These are phyloP conservation scores for Poa annua DNA, from an alignment of 176 grass and related monocot species.

Conservation along the genomic window DNA sequence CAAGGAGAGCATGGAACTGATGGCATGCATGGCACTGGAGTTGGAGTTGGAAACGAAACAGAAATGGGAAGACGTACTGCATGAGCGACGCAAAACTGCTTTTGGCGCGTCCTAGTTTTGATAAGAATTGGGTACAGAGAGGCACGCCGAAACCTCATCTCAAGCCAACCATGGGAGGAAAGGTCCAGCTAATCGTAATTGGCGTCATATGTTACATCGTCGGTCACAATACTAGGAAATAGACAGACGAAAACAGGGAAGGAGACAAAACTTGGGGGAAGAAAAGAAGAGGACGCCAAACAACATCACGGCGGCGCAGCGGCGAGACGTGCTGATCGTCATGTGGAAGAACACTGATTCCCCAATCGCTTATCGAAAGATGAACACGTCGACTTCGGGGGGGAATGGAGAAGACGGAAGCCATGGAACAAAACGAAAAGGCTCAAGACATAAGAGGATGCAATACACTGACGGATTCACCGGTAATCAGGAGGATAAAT, in stretches of 20 bases:
- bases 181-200: conserved; percentile 18
- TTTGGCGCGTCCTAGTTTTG: background rate
- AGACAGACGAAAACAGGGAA: background rate
- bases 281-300: background rate
- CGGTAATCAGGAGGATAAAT: background rate
- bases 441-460: background rate
- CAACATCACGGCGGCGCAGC: background rate
- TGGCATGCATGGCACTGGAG: no score
- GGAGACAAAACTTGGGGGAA: background rate
- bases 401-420: background rate
- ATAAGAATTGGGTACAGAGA: conserved; percentile 29
- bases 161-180: background rate
- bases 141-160: background rate
- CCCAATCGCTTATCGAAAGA: background rate
- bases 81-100: background rate
- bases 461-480: background rate
- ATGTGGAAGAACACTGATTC: background rate
- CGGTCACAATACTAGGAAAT: background rate
- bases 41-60: conserved; percentile 10
- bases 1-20: background rate
- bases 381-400: background rate
- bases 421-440: background rate
- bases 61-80: background rate
- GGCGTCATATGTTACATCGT: background rate
- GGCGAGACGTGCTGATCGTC: background rate